These are phyloP conservation scores for Cichorium intybus DNA, from an alignment of 140 eudicot genomes.

Conservation along the genomic window DNA sequence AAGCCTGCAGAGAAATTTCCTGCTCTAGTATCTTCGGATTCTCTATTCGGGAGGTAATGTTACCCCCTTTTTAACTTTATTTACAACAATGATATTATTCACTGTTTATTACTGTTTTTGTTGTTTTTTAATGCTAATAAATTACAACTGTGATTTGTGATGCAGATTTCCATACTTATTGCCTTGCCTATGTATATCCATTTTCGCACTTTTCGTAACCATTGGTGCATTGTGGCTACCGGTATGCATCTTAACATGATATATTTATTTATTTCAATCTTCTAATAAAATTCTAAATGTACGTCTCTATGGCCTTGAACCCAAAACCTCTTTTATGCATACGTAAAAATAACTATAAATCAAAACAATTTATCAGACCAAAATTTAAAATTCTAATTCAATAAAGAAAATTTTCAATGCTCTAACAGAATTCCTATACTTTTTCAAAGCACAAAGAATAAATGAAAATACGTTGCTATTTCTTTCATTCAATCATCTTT, in stretches of 20 bases:
- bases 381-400: too few species aligned
- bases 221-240: constrained; percentile 42
- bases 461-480: neutral
- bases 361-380: neutral
- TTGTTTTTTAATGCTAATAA: constrained; percentile 3
- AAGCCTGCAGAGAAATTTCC: constrained; percentile 87
- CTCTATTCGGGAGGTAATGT: constrained; percentile 41
- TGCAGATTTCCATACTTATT: constrained; percentile 88
- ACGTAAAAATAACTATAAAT: neutral
- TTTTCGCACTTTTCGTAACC: constrained; percentile 46
- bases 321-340: neutral
- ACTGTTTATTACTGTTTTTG: neutral
- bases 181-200: constrained; percentile 75
- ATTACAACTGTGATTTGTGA: constrained; percentile 12
- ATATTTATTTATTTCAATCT: neutral
- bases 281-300: neutral
- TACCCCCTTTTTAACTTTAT: neutral
- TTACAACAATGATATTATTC: neutral
- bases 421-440: too few species aligned
- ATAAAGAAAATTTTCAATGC: too few species aligned
- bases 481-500: neutral
- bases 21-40: constrained; percentile 33
- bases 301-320: neutral
- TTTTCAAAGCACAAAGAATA: too few species aligned
- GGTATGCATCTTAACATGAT: constrained; percentile 20